A percentile compares a stretch with the other conserved stretches of the same genome.
phyloP scores from a whole-genome alignment of 257 asterid species.

The Scutellaria barbata region DNA sequence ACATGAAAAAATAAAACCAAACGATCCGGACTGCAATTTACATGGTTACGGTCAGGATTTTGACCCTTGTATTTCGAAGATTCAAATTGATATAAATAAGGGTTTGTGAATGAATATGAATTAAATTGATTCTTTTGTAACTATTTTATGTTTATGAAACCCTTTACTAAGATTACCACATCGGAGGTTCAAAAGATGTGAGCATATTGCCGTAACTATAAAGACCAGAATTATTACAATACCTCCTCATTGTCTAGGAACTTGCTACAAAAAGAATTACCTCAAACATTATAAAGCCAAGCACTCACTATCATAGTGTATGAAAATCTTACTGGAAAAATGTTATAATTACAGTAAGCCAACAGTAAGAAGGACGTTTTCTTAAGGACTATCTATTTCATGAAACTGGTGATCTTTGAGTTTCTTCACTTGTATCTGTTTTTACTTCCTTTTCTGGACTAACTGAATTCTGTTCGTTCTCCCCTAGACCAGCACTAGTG shows the following conservation, averaged over 20 bases:
- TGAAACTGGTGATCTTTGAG: conserved; percentile 30
- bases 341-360: conserved; percentile 35
- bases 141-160: no score
- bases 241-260: conserved; percentile 32
- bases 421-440: conserved; percentile 37
- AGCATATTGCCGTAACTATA: conserved; percentile 18
- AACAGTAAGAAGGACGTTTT: not conserved
- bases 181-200: not conserved
- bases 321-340: not conserved
- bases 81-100: no score
- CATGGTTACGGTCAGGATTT: no score
- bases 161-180: no score
- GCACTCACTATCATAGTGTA: conserved; percentile 13
- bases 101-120: no score
- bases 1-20: no score
- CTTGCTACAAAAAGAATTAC: conserved; percentile 39
- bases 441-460: conserved; percentile 45
- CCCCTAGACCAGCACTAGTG: conserved; percentile 46
- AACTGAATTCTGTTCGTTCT: conserved; percentile 40
- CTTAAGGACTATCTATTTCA: conserved; percentile 13
- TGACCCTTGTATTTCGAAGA: no score
- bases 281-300: conserved; percentile 31
- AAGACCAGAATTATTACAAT: conserved; percentile 33
- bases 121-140: no score
- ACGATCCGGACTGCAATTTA: no score